Evolutionary conservation across 129 eudicot species (phyloP).

Genomic region (Arctium minus): DNA sequence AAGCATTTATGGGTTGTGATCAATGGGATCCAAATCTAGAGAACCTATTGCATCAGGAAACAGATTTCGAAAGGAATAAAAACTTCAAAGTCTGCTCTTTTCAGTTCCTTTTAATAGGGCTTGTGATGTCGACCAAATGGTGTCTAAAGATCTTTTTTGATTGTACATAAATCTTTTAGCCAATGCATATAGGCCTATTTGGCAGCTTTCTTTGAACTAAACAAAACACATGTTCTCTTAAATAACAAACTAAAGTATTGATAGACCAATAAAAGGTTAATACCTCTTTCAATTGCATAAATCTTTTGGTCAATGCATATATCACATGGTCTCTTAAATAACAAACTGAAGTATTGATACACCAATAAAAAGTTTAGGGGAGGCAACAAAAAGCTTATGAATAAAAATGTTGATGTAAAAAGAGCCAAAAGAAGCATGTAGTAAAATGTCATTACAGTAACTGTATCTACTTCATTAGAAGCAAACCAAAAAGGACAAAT

Average conservation of each 20-base stretch:
- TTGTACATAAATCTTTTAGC: background rate
- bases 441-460: background rate
- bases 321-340: constrained; percentile 6
- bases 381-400: constrained; percentile 18
- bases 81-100: background rate
- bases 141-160: background rate
- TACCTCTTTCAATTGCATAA: background rate
- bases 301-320: background rate
- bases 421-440: background rate
- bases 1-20: background rate
- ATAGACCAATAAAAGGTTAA: background rate
- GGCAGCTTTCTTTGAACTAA: background rate
- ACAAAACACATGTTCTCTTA: background rate
- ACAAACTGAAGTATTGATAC: constrained; percentile 4
- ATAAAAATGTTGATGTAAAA: background rate
- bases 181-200: background rate
- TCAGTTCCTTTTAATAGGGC: background rate
- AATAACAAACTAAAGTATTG: background rate
- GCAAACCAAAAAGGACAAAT: background rate
- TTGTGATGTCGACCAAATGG: background rate
- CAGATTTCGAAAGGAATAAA: background rate
- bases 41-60: background rate
- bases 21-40: background rate
- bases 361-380: constrained; percentile 7
- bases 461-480: background rate